Percentiles rank a stretch among this genome's conserved stretches.
phyloP scores from a whole-genome alignment of 345 rosid species.

The Euphorbia lathyris region DNA sequence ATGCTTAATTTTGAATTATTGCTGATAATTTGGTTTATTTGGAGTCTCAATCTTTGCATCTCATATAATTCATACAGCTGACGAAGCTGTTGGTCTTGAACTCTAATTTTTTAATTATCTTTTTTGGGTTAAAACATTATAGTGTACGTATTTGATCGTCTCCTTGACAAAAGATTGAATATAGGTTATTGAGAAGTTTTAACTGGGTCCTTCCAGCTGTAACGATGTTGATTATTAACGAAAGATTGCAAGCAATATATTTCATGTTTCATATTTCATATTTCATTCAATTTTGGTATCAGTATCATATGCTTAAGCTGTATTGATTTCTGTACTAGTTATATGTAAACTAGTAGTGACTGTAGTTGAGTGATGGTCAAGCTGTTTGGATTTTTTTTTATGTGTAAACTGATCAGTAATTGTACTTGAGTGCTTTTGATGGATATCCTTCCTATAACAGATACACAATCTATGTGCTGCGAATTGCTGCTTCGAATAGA shows the following conservation, averaged over 20 bases:
- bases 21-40: neutral
- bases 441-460: slow-evolving; percentile 36
- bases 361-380: neutral
- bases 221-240: neutral
- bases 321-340: neutral
- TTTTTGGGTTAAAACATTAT: neutral
- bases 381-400: slow-evolving; percentile 1
- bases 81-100: neutral
- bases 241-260: neutral
- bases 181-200: neutral
- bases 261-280: neutral
- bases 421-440: neutral
- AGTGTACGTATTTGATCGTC: neutral
- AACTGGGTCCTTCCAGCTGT: neutral
- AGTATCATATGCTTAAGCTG: too few species aligned
- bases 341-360: neutral
- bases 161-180: neutral
- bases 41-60: neutral
- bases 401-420: neutral
- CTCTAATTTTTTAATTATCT: neutral
- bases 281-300: neutral
- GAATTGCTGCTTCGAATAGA: slow-evolving; percentile 74
- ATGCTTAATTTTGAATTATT: slow-evolving; percentile 12
- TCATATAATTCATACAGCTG: neutral
- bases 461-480: slow-evolving; percentile 49